Conservation (phyloP, 768 basidiomycete genomes). For the Suillus brevipes region DNA sequence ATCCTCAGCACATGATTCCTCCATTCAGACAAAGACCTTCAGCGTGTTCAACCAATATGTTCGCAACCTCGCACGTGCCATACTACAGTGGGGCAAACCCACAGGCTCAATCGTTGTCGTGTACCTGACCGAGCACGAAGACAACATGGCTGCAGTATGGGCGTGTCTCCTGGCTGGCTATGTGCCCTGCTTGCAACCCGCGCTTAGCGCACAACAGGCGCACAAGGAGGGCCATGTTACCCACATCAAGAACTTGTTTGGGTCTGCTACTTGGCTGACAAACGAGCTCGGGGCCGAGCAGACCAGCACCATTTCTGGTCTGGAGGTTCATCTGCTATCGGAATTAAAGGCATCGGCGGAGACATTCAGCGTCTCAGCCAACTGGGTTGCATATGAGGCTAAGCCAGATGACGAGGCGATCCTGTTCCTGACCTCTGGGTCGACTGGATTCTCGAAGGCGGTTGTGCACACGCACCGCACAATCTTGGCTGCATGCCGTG, state of each 20-base stretch:
- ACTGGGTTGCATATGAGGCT: slow-evolving; percentile 22
- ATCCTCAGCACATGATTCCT: slow-evolving; percentile 30
- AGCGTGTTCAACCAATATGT: slow-evolving; percentile 17
- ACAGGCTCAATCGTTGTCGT: slow-evolving; percentile 26
- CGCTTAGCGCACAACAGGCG: slow-evolving; percentile 33
- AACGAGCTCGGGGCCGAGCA: slow-evolving; percentile 29
- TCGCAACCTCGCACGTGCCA: slow-evolving; percentile 22
- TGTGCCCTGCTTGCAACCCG: slow-evolving; percentile 34
- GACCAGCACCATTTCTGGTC: slow-evolving; percentile 21
- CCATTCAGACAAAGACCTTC: slow-evolving; percentile 29
- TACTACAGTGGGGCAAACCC: slow-evolving; percentile 25
- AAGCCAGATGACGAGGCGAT: slow-evolving; percentile 32
- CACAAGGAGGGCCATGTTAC: slow-evolving; percentile 30
- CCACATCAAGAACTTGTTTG: slow-evolving; percentile 31
- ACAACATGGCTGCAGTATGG: slow-evolving; percentile 35
- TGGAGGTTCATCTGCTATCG: slow-evolving; percentile 27
- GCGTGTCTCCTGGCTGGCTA: slow-evolving; percentile 32
- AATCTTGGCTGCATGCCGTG: slow-evolving; percentile 32
- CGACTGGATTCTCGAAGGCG: slow-evolving; percentile 46
- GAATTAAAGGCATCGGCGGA: slow-evolving; percentile 19
- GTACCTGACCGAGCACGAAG: slow-evolving; percentile 34
- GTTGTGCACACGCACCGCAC: slow-evolving; percentile 42
- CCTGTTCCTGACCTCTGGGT: slow-evolving; percentile 43
- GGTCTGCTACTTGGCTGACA: slow-evolving; percentile 34
- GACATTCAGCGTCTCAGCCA: not conserved